Conservation (phyloP, 768 basidiomycete species). For the Pleurotus giganteus region DNA sequence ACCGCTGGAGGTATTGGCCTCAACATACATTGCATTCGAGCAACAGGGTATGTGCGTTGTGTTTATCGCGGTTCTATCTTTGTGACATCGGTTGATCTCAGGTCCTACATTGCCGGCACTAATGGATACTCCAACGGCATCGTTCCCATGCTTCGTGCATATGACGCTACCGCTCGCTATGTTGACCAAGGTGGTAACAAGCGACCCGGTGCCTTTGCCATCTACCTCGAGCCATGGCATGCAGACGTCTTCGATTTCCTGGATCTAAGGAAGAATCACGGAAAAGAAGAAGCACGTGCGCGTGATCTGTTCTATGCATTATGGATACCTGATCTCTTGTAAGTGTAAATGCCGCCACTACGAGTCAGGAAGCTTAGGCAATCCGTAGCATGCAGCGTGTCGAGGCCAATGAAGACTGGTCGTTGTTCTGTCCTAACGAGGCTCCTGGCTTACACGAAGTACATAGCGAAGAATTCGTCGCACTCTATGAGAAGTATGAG, state of each 20-base stretch:
- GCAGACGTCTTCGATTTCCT: slow-evolving; percentile 96
- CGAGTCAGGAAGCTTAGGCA: no score
- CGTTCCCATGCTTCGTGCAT: slow-evolving; percentile 98
- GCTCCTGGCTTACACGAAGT: slow-evolving; percentile 89
- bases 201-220: slow-evolving; percentile 96
- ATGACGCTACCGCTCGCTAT: slow-evolving; percentile 96
- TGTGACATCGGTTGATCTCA: slow-evolving; percentile 26
- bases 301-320: slow-evolving; percentile 97
- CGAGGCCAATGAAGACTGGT: slow-evolving; percentile 86
- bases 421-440: slow-evolving; percentile 97
- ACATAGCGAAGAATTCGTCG: slow-evolving; percentile 87
- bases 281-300: slow-evolving; percentile 96
- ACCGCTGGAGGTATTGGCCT: slow-evolving; percentile 98
- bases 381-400: slow-evolving; percentile 89
- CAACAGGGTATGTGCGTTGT: slow-evolving; percentile 67
- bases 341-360: no score
- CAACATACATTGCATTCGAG: slow-evolving; percentile 94
- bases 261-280: slow-evolving; percentile 97
- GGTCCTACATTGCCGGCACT: slow-evolving; percentile 98
- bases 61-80: neutral
- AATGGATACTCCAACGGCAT: slow-evolving; percentile 99
- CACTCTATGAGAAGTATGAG: slow-evolving; percentile 84
- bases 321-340: slow-evolving; percentile 98
- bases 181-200: slow-evolving; percentile 99
- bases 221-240: slow-evolving; percentile 99